Evolutionary conservation across 805 yeast genomes (phyloP), one percentile per base, ranked within the genome.

Genomic region (Diddensiella santjacobensis): DNA sequence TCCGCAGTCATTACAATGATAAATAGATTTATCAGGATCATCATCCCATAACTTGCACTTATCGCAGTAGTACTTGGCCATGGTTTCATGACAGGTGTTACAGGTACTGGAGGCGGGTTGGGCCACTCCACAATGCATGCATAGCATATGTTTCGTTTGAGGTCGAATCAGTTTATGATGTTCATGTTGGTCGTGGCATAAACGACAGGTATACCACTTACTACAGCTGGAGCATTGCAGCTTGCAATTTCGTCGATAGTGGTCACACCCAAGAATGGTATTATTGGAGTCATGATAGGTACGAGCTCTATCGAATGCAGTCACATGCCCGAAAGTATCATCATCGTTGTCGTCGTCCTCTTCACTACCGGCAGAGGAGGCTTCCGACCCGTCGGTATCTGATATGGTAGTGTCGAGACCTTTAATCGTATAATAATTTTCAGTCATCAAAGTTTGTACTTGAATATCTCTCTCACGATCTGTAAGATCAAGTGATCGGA

Each of bases 1-100:
- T 0, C 96, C 96, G 70, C 98, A 90, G 57, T 83, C 85, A 57
- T 82, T 87, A 65, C 98, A 90, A 63, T 90, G 98, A 61, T 89
- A 90, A 20, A 90, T 89, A 53, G 84, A 84, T 60, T 87, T 88
- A 38, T 74, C 69, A 5, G 79, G 71, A 61, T 87, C 93, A 61
- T 87, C 93, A 62, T 89, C 96, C 71, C 84, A 91, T 22, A 90
- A 72, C 51, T 80, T 83, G 69, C 98, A 90, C 43, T 72, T 77
- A 3, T 70, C 72, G 66, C 98, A 90, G 62, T 78, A 88, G 63
- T 91, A 89, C 47, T 76, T 70, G 31, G 95, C 87, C 63, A 90
- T 73, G 44, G 77, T 78, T 42, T 68, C 71, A 39, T 76, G 79
- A 68, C 97, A 90, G 51, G 76, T 72, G 26, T 72, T 71, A 61